A percentile compares a stretch with the other conserved stretches of the same genome.
phyloP scores from a whole-genome alignment of 345 rosid species.

The Geranium rotundifolium region DNA sequence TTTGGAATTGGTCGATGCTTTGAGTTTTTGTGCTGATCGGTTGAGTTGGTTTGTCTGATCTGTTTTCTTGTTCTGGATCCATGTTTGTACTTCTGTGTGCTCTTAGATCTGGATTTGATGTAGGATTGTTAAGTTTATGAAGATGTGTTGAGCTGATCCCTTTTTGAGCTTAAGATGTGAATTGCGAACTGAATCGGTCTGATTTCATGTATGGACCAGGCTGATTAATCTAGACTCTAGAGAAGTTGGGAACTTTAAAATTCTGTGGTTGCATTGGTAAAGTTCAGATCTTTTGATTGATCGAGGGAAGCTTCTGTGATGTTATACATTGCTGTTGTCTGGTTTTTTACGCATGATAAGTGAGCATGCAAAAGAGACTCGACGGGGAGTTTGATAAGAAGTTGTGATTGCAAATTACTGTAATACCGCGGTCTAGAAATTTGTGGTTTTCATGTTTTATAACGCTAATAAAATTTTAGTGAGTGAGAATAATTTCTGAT shows the following conservation, averaged over 20 bases:
- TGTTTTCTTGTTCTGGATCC: slow-evolving; percentile 13
- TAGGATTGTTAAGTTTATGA: no score
- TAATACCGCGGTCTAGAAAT: no score
- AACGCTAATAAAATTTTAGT: no score
- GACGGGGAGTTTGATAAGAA: not conserved
- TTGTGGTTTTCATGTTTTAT: no score
- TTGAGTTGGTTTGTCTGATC: slow-evolving; percentile 12
- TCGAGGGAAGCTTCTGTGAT: not conserved
- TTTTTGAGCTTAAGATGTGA: not conserved
- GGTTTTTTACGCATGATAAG: not conserved
- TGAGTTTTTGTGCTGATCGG: not conserved
- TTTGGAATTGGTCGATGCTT: no score
- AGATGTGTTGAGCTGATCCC: not conserved
- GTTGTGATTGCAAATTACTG: not conserved
- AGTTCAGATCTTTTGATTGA: not conserved
- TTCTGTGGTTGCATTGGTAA: not conserved
- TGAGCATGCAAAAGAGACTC: not conserved
- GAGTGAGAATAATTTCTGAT: not conserved
- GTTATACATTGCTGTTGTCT: not conserved
- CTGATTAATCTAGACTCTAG: not conserved
- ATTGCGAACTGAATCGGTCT: not conserved
- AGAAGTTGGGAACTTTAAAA: not conserved
- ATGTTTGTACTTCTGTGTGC: not conserved
- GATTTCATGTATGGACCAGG: not conserved
- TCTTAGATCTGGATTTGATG: not conserved